These are phyloP conservation scores for Quercus tomentella DNA, from an alignment of 331 rosid genomes.

Conservation along the genomic window DNA sequence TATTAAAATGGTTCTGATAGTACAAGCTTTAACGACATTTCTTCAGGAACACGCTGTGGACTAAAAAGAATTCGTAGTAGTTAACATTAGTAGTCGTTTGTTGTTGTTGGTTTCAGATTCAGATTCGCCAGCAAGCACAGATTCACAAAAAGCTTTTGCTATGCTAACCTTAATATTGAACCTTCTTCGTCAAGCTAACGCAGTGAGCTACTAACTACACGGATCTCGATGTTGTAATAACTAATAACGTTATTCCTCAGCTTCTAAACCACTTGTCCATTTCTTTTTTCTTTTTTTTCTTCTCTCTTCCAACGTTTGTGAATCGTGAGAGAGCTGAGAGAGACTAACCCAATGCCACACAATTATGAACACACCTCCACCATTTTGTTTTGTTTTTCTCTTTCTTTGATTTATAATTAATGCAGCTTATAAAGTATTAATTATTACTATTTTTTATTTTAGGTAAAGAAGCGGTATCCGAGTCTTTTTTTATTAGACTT, in stretches of 20 bases:
- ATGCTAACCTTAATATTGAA: neutral
- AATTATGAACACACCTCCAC: neutral
- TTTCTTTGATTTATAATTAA: no score
- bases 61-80: no score
- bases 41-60: conserved; percentile 48
- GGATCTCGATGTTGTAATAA: conserved; percentile 4
- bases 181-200: conserved; percentile 37
- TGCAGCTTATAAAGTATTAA: no score
- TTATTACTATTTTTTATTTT: no score
- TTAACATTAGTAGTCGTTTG: neutral
- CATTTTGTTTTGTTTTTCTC: neutral
- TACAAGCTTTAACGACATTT: conserved; percentile 61
- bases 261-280: neutral
- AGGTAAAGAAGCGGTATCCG: no score
- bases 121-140: conserved; percentile 42
- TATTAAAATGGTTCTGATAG: neutral
- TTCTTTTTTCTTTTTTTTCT: neutral
- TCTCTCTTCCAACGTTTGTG: neutral
- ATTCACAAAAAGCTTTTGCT: conserved; percentile 19
- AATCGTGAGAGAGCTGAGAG: neutral
- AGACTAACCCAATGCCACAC: neutral
- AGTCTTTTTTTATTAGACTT: no score
- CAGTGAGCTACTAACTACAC: neutral
- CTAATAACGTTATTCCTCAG: neutral
- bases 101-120: neutral